Percentiles rank a stretch among this genome's conserved stretches.
Evolutionary conservation across 2,329 filamentous ascomycete genomes (phyloP).

Genomic region (Trichoderma sp.): DNA sequence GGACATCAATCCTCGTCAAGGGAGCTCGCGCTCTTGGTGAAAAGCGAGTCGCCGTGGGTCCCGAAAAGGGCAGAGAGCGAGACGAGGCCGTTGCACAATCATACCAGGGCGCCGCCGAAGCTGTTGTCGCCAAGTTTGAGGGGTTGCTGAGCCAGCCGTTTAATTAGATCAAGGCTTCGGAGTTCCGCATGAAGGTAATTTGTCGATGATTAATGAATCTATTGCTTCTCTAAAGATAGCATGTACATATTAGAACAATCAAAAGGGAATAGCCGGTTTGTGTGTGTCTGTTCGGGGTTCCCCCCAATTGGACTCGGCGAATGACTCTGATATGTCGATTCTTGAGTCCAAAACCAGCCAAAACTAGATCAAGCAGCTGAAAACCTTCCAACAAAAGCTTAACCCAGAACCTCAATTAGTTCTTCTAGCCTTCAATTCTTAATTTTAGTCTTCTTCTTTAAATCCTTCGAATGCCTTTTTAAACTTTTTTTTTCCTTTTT

Average conservation of each 20-base stretch:
- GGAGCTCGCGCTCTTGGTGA: constrained; percentile 25
- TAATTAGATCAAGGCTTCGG: no score
- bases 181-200: background rate
- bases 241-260: background rate
- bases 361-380: background rate
- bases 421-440: background rate
- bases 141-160: constrained; percentile 14
- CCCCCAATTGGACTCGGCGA: background rate
- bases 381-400: background rate
- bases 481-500: background rate
- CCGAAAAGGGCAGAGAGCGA: constrained; percentile 20
- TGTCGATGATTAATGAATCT: background rate
- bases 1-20: constrained; percentile 25
- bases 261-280: background rate
- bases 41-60: constrained; percentile 23
- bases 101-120: background rate
- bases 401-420: background rate
- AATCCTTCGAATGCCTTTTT: background rate
- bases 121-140: constrained; percentile 16
- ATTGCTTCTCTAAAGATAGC: background rate
- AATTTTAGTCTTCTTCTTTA: background rate
- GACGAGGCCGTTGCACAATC: constrained; percentile 11
- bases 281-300: background rate
- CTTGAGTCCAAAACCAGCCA: background rate
- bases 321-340: background rate